Percentiles rank a stretch among this genome's conserved stretches.
phyloP scores from a whole-genome alignment of 306 rosid species.

The Medicago arabica region DNA sequence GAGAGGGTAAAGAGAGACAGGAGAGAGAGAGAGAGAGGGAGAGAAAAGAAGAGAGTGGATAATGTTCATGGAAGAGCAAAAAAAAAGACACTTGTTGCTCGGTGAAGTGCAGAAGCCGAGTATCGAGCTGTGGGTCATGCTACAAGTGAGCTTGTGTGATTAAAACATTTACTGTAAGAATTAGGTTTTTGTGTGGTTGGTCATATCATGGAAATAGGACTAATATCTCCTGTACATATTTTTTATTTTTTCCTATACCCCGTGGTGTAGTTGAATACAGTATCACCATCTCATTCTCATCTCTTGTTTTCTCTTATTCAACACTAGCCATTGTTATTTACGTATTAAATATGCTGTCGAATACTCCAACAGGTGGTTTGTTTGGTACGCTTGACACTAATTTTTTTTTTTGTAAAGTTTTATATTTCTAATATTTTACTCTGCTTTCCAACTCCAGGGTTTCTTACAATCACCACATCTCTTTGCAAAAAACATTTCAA shows the following conservation, averaged over 20 bases:
- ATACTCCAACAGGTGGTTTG: conserved; percentile 22
- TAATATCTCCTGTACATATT: background rate
- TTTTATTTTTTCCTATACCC: background rate
- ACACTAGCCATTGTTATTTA: conserved; percentile 3
- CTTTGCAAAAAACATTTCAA: conserved; percentile 77
- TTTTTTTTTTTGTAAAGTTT: conserved; percentile 23
- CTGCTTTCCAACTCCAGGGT: conserved; percentile 62
- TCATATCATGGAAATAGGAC: background rate
- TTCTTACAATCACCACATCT: conserved; percentile 81
- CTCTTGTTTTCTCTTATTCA: conserved; percentile 4
- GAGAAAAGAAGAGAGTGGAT: too few relatives aligned
- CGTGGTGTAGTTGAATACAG: background rate
- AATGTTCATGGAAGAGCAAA: too few relatives aligned
- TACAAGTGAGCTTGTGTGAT: too few relatives aligned
- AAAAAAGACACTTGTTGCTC: too few relatives aligned
- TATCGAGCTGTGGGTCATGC: too few relatives aligned
- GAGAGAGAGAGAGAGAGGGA: too few relatives aligned
- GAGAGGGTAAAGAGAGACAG: too few relatives aligned
- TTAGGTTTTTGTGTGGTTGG: too few relatives aligned
- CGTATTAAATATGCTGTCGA: background rate
- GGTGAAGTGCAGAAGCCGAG: too few relatives aligned
- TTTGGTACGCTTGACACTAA: conserved; percentile 13
- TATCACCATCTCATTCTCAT: background rate
- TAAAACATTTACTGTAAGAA: too few relatives aligned
- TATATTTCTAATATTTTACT: conserved; percentile 22